Evolutionary conservation across 305 asterid species (phyloP).

Genomic region (Fraxinus floribunda): DNA sequence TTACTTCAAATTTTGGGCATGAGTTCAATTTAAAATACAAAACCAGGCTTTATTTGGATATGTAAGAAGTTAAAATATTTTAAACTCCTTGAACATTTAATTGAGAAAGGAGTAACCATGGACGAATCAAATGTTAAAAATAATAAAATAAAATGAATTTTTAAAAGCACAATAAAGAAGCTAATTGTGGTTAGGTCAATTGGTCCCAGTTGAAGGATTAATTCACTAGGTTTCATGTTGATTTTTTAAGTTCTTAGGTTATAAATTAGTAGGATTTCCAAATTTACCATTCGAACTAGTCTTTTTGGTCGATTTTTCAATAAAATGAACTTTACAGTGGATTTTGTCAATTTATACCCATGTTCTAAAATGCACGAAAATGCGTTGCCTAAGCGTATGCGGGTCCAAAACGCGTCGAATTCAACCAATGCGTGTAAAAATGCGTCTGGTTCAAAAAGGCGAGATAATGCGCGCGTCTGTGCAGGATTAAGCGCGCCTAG

Average conservation of each 20-base stretch:
- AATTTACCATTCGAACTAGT: too few relatives aligned
- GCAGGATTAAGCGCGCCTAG: too few relatives aligned
- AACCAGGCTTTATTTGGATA: background rate
- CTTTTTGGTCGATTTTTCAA: background rate
- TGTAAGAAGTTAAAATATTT: too few relatives aligned
- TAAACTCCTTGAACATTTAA: background rate
- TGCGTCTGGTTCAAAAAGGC: too few relatives aligned
- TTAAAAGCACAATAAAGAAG: background rate
- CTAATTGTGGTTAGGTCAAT: background rate
- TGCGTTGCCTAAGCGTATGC: too few relatives aligned
- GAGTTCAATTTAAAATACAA: background rate
- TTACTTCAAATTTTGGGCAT: background rate
- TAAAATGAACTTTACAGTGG: background rate
- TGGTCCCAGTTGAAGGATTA: background rate
- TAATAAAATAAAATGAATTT: too few relatives aligned
- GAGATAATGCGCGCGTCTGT: too few relatives aligned
- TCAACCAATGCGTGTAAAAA: too few relatives aligned
- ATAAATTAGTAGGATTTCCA: background rate
- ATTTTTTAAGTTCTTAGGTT: background rate
- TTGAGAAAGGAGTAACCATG: too few relatives aligned
- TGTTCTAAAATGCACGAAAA: too few relatives aligned
- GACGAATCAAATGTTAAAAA: background rate
- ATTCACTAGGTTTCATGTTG: background rate
- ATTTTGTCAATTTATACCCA: too few relatives aligned
- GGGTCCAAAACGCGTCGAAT: too few relatives aligned